Evolutionary conservation across 371 early-diverging fungal species (phyloP).

Genomic region (Chytridium lagenaria): DNA sequence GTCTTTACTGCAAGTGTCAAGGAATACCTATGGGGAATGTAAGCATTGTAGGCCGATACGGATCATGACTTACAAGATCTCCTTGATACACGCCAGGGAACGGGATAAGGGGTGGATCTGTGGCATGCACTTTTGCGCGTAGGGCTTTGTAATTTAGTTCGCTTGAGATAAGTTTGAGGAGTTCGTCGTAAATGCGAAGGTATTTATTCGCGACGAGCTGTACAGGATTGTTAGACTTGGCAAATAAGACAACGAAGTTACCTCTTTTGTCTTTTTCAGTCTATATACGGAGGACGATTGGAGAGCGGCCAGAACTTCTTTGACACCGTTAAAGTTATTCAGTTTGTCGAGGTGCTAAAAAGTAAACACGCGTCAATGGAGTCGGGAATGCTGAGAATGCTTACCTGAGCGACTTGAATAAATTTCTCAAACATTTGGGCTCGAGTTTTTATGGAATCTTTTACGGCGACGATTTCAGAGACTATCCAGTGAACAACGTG

Average conservation of each 20-base stretch:
- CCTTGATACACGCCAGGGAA: slow-evolving; percentile 66
- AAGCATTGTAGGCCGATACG: no score
- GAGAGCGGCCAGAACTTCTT: slow-evolving; percentile 62
- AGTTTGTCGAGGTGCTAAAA: slow-evolving; percentile 53
- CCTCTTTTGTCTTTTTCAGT: slow-evolving; percentile 60
- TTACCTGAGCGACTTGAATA: slow-evolving; percentile 44
- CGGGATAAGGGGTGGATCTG: slow-evolving; percentile 62
- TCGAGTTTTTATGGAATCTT: slow-evolving; percentile 51
- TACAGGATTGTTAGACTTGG: neutral
- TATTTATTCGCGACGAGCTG: slow-evolving; percentile 51
- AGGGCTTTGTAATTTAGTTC: slow-evolving; percentile 62
- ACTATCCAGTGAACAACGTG: slow-evolving; percentile 62
- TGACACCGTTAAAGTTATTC: slow-evolving; percentile 64
- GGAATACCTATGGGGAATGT: slow-evolving; percentile 48
- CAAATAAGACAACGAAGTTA: neutral
- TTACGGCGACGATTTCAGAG: slow-evolving; percentile 55
- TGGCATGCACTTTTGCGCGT: slow-evolving; percentile 51
- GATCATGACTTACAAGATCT: slow-evolving; percentile 56
- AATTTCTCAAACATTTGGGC: slow-evolving; percentile 47
- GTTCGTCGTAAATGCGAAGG: slow-evolving; percentile 49
- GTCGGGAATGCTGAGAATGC: neutral
- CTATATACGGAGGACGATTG: slow-evolving; percentile 59
- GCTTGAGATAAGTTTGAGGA: slow-evolving; percentile 49
- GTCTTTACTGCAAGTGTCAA: slow-evolving; percentile 57
- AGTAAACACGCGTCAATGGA: neutral